Percentiles rank a stretch among this genome's conserved stretches.
phyloP scores from a whole-genome alignment of 2,329 filamentous ascomycete genomes.

The Fusarium mexicanum region DNA sequence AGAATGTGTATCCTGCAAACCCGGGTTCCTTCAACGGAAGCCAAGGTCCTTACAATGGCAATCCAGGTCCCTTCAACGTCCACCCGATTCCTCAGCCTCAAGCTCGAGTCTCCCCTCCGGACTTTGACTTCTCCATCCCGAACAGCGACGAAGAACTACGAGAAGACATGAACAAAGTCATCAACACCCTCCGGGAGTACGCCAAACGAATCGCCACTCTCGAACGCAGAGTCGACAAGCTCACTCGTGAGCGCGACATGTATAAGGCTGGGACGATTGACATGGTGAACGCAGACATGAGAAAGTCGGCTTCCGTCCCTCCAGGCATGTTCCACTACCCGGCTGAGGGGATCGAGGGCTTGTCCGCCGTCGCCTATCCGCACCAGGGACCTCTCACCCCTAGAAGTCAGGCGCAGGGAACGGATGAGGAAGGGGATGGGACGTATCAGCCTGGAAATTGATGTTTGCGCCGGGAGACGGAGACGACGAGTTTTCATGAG shows the following conservation, averaged over 20 bases:
- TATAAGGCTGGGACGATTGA: not conserved
- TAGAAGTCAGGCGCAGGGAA: conserved; percentile 1
- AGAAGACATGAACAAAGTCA: not conserved
- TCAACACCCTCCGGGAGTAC: not conserved
- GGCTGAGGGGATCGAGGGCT: not conserved
- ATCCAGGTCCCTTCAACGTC: not conserved
- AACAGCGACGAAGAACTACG: not conserved
- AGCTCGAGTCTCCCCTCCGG: not conserved
- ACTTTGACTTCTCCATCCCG: not conserved
- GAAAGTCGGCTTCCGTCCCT: not conserved
- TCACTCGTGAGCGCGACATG: not conserved
- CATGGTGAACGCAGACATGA: not conserved
- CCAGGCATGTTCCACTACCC: not conserved
- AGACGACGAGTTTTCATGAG: not conserved
- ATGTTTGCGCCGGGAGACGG: not conserved
- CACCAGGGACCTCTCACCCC: not conserved
- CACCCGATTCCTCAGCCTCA: not conserved
- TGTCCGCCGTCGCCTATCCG: not conserved
- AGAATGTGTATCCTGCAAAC: not conserved
- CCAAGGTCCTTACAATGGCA: not conserved
- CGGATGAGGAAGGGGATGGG: not conserved
- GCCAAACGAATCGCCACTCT: not conserved
- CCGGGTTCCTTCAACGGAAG: not conserved
- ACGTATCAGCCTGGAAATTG: not conserved
- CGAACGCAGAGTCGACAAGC: not conserved